Evolutionary conservation across 2,329 filamentous ascomycete species (phyloP).

Genomic region (Chaetomiaceae sp.): DNA sequence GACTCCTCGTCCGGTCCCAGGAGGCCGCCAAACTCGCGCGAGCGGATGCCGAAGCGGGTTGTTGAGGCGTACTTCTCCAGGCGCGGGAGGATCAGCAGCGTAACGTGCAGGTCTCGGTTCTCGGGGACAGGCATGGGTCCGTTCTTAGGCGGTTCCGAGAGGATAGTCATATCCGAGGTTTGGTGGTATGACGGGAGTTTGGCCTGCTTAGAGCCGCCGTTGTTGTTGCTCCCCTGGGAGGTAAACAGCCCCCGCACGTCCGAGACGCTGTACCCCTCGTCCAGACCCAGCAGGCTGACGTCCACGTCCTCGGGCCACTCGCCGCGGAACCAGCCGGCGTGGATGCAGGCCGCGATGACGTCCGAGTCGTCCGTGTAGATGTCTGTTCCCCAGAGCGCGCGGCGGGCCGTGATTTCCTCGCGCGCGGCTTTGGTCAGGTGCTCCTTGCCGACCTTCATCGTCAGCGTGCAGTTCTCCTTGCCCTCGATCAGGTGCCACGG

Average conservation of each 20-base stretch:
- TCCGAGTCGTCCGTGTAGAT: constrained; percentile 97
- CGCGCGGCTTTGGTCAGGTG: constrained; percentile 67
- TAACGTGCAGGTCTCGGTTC: constrained; percentile 80
- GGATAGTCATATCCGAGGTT: constrained; percentile 35
- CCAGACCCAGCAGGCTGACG: constrained; percentile 58
- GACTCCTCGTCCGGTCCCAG: constrained; percentile 40
- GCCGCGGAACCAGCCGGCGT: constrained; percentile 86
- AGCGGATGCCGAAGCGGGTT: constrained; percentile 75
- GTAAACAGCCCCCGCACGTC: constrained; percentile 29
- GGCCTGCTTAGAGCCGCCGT: not conserved
- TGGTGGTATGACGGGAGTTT: not conserved
- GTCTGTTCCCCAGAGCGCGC: constrained; percentile 87
- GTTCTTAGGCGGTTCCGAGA: constrained; percentile 51
- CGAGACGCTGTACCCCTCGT: constrained; percentile 32
- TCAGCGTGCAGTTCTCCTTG: constrained; percentile 86
- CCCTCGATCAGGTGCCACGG: constrained; percentile 67
- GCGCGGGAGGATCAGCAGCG: constrained; percentile 74
- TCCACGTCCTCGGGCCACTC: constrained; percentile 81
- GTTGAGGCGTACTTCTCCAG: constrained; percentile 72
- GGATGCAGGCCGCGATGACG: constrained; percentile 85
- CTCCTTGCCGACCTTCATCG: constrained; percentile 76
- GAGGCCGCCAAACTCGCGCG: constrained; percentile 68
- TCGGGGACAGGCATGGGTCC: constrained; percentile 61
- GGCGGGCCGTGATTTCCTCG: constrained; percentile 76
- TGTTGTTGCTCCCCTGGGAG: constrained; percentile 22